A percentile compares a stretch with the other conserved stretches of the same genome.
phyloP scores from a whole-genome alignment of 2,329 filamentous ascomycete species.

The Venturia pyrina region DNA sequence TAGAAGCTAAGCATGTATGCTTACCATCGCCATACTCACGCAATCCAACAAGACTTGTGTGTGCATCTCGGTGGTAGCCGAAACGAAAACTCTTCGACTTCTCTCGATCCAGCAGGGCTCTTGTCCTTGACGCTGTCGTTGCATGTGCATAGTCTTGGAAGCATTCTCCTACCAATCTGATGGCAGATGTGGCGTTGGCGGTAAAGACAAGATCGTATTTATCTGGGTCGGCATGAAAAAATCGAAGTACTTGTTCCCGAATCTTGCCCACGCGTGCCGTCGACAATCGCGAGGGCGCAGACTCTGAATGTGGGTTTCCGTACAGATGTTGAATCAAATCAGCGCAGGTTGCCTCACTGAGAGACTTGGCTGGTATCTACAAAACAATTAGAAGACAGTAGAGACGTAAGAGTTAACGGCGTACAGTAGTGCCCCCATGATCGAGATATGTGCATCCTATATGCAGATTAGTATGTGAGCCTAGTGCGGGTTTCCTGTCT shows the following conservation, averaged over 20 bases:
- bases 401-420: background rate
- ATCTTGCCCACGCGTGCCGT: conserved; percentile 49
- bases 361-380: conserved; percentile 37
- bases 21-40: conserved; percentile 23
- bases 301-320: conserved; percentile 59
- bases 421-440: conserved; percentile 31
- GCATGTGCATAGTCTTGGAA: conserved; percentile 43
- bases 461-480: background rate
- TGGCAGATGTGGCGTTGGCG: conserved; percentile 51
- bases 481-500: background rate
- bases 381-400: background rate
- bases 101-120: background rate
- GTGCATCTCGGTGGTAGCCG: conserved; percentile 50
- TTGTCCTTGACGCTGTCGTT: conserved; percentile 18
- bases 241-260: conserved; percentile 42
- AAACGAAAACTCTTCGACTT: conserved; percentile 38
- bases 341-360: conserved; percentile 45
- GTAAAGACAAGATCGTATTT: conserved; percentile 54
- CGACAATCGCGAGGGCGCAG: conserved; percentile 47
- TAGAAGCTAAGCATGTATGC: conserved; percentile 29
- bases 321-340: conserved; percentile 50
- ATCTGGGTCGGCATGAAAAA: conserved; percentile 48
- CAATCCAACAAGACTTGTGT: conserved; percentile 45
- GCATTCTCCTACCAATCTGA: conserved; percentile 50
- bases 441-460: conserved; percentile 41